Conservation (phyloP, 169 alveolate species). For the Eimeria acervulina region DNA sequence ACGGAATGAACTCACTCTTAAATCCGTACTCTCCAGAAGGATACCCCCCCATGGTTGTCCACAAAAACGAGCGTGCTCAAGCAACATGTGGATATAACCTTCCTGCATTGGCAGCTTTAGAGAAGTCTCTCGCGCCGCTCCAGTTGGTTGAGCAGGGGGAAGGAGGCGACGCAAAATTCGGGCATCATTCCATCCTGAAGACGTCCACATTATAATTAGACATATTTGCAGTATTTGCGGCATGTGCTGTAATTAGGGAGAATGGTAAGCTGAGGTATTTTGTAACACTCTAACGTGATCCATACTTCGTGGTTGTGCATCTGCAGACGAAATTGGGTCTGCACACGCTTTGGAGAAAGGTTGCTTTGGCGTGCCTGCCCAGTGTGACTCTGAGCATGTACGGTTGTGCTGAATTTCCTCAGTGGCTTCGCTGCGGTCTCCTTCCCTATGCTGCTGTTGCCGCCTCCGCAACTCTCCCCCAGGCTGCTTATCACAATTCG, state of each 20-base stretch:
- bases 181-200: constrained; percentile 65
- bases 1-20: constrained; percentile 12
- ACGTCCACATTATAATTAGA: not conserved
- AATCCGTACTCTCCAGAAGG: not conserved
- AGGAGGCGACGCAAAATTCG: constrained; percentile 57
- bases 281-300: not conserved
- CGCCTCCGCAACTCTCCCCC: not conserved
- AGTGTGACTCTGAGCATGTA: not conserved
- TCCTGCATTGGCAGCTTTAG: constrained; percentile 56
- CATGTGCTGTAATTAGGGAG: not conserved
- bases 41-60: constrained; percentile 54
- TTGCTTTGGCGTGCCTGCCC: constrained; percentile 7
- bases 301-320: constrained; percentile 13
- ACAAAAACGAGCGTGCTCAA: not conserved
- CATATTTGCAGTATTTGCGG: too few relatives aligned
- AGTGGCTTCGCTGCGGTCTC: not conserved
- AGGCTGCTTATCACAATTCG: not conserved
- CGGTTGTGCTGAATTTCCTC: not conserved
- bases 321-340: not conserved
- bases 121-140: not conserved
- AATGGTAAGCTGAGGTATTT: not conserved
- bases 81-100: constrained; percentile 45
- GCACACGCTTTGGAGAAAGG: not conserved
- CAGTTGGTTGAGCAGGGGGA: constrained; percentile 50
- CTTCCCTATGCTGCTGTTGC: constrained; percentile 25